Conservation (phyloP, 2,329 filamentous ascomycete species). For the Monosporascus sp. region DNA sequence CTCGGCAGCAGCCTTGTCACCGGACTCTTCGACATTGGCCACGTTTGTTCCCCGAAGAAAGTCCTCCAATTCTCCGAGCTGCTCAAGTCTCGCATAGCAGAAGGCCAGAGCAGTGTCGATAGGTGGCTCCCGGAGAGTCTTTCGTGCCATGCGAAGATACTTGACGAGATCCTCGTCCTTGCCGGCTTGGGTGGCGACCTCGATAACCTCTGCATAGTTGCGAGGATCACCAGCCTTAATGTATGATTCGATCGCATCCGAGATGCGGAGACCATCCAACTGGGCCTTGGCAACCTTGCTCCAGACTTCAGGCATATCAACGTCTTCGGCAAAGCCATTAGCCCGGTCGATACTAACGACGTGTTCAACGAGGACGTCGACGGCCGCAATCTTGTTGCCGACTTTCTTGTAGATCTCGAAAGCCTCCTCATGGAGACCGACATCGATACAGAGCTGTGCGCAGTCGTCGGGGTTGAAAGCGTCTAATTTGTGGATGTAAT, state of each 20-base stretch:
- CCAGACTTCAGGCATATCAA: conserved; percentile 94
- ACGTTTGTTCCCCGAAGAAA: conserved; percentile 92
- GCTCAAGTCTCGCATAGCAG: conserved; percentile 85
- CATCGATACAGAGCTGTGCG: conserved; percentile 85
- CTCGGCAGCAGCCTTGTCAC: conserved; percentile 96
- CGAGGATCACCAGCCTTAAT: conserved; percentile 89
- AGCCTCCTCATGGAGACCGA: conserved; percentile 92
- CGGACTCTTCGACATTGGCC: conserved; percentile 90
- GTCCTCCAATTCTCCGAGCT: conserved; percentile 89
- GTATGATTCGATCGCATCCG: conserved; percentile 92
- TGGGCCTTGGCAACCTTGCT: conserved; percentile 98
- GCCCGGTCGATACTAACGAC: conserved; percentile 97
- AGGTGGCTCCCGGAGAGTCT: conserved; percentile 87
- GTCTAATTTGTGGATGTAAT: conserved; percentile 89
- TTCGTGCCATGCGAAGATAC: conserved; percentile 93
- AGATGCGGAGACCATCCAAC: conserved; percentile 87
- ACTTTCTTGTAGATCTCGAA: conserved; percentile 99
- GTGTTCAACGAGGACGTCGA: conserved; percentile 89
- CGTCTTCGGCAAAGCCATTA: conserved; percentile 89
- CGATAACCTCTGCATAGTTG: conserved; percentile 94
- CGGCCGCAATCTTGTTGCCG: conserved; percentile 78
- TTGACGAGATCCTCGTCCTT: conserved; percentile 98
- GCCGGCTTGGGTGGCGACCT: conserved; percentile 88
- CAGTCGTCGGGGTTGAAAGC: conserved; percentile 91
- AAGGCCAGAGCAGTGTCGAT: conserved; percentile 95